These are phyloP conservation scores for Malus fusca DNA, from an alignment of 306 rosid species.

Conservation along the genomic window DNA sequence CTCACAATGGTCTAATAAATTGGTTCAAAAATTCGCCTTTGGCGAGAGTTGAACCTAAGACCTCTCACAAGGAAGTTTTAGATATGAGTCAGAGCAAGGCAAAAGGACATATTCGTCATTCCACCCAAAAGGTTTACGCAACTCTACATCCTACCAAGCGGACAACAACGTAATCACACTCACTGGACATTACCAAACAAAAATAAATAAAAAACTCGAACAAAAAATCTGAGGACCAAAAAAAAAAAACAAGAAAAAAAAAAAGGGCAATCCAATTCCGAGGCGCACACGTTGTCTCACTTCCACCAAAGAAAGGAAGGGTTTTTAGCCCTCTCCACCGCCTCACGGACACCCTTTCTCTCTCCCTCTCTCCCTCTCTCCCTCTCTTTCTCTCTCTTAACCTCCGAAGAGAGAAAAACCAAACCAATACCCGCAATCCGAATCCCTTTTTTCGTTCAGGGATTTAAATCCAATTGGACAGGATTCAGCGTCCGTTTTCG, in stretches of 20 bases:
- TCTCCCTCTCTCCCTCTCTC: slow-evolving; percentile 27
- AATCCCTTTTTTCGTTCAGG: neutral
- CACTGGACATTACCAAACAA: neutral
- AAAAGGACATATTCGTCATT: slow-evolving; percentile 6
- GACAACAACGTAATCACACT: slow-evolving; percentile 3
- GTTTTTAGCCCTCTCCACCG: slow-evolving; percentile 33
- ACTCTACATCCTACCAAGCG: neutral
- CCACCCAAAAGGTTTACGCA: neutral
- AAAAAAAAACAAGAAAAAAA: neutral
- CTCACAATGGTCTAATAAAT: no score
- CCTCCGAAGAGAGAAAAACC: slow-evolving; percentile 18
- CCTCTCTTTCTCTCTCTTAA: slow-evolving; percentile 12
- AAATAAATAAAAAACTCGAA: neutral
- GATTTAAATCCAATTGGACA: slow-evolving; percentile 18
- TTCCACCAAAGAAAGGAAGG: slow-evolving; percentile 41
- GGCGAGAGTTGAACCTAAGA: no score
- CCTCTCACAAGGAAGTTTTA: neutral
- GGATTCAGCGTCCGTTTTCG: slow-evolving; percentile 36
- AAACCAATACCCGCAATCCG: neutral
- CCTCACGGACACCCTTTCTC: slow-evolving; percentile 15
- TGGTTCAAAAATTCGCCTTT: no score
- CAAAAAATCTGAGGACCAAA: neutral
- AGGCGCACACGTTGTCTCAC: neutral
- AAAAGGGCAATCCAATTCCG: neutral
- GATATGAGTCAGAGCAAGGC: neutral